Percentiles rank a stretch among this genome's conserved stretches.
phyloP scores from a whole-genome alignment of 768 basidiomycete species.

The Russula griseocarnosa region DNA sequence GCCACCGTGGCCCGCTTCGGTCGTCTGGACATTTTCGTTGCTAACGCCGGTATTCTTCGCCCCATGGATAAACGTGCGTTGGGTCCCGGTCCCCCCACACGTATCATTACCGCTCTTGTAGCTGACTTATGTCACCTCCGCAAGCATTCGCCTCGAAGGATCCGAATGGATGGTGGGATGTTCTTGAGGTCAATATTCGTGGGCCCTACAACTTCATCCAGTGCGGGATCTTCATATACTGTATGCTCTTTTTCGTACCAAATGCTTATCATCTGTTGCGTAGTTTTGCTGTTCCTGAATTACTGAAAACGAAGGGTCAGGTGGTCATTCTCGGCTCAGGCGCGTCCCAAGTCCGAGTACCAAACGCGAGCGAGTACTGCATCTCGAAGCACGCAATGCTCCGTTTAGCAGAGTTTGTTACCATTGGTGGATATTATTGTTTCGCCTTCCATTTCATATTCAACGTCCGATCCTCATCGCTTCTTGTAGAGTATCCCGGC shows the following conservation, averaged over 20 bases:
- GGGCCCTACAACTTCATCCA: conserved; percentile 1
- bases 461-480: not conserved
- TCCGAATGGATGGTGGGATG: not conserved
- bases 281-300: not conserved
- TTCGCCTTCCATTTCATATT: not conserved
- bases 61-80: not conserved
- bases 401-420: conserved; percentile 7
- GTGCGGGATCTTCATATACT: not conserved
- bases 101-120: not conserved
- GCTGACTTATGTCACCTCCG: not conserved
- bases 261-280: not conserved
- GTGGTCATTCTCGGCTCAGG: not conserved
- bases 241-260: no score
- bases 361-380: not conserved
- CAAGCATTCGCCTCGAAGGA: not conserved
- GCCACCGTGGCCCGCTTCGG: no score
- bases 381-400: conserved; percentile 1
- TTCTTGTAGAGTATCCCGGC: conserved; percentile 4
- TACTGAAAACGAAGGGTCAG: conserved; percentile 4
- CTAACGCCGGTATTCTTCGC: not conserved
- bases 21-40: no score
- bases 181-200: not conserved
- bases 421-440: not conserved
- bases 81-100: no score
- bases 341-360: not conserved